Percentiles rank a stretch among this genome's conserved stretches.
Conservation (phyloP, 1,284 basidiomycete genomes). For the Wolfiporia cocos region DNA sequence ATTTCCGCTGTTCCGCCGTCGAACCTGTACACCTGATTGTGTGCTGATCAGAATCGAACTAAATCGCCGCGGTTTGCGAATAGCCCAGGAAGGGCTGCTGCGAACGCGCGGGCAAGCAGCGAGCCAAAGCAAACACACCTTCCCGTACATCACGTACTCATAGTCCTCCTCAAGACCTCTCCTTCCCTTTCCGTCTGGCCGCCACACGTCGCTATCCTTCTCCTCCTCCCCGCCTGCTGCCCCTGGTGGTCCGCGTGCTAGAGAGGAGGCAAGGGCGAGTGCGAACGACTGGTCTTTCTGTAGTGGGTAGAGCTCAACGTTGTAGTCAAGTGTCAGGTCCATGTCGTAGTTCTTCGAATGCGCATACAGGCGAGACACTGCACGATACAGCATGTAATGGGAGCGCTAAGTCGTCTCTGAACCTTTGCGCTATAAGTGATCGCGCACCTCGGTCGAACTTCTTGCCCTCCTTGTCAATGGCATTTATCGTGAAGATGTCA, state of each 20-base stretch:
- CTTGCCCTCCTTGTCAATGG: constrained; percentile 90
- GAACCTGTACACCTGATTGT: constrained; percentile 89
- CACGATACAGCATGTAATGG: constrained; percentile 1
- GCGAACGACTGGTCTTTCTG: constrained; percentile 70
- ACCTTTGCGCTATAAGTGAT: background rate
- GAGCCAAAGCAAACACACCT: constrained; percentile 56
- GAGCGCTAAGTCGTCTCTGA: background rate
- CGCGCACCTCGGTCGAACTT: constrained; percentile 91
- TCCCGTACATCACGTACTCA: constrained; percentile 99
- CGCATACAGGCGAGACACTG: constrained; percentile 84
- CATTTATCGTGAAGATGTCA: constrained; percentile 83
- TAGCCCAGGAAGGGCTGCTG: too few relatives aligned
- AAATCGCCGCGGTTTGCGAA: background rate
- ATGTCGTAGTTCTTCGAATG: constrained; percentile 86
- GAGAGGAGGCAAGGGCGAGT: constrained; percentile 80
- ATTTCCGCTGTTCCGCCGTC: constrained; percentile 81
- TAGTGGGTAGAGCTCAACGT: constrained; percentile 82
- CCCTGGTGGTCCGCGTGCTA: constrained; percentile 57
- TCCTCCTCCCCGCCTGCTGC: constrained; percentile 46
- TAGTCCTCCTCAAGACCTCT: constrained; percentile 93
- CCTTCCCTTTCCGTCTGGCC: constrained; percentile 83
- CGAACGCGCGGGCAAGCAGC: too few relatives aligned
- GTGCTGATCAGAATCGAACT: too few relatives aligned
- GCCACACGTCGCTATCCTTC: constrained; percentile 78
- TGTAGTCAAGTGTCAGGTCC: constrained; percentile 88